A percentile compares a stretch with the other conserved stretches of the same genome.
These are phyloP conservation scores for Xylaria telfairii DNA, from an alignment of 495 filamentous ascomycete genomes.

Conservation along the genomic window DNA sequence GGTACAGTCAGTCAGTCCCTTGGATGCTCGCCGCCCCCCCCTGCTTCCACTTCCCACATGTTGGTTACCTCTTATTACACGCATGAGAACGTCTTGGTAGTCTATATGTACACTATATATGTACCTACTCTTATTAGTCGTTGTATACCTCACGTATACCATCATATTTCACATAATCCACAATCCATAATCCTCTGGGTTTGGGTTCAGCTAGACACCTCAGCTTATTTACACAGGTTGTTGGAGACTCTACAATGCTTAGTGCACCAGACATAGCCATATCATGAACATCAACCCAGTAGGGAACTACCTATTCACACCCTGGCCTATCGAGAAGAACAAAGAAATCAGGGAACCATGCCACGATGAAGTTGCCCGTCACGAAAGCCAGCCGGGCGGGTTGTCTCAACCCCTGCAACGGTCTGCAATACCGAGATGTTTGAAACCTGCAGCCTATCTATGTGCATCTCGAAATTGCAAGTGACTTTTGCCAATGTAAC, in stretches of 20 bases:
- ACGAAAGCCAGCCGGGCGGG: not conserved
- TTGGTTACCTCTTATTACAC: conserved; percentile 17
- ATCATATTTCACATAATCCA: not conserved
- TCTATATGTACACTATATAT: not conserved
- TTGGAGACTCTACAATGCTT: not conserved
- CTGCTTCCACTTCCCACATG: conserved; percentile 17
- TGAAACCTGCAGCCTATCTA: conserved; percentile 23
- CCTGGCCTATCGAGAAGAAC: not conserved
- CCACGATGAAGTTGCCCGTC: not conserved
- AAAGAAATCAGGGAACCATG: not conserved
- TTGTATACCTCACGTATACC: not conserved
- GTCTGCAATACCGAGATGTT: conserved; percentile 19
- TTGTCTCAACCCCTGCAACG: conserved; percentile 11
- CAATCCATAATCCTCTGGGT: too few relatives aligned
- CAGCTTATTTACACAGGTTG: conserved; percentile 6
- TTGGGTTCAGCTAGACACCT: too few relatives aligned
- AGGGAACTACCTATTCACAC: not conserved
- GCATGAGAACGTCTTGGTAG: not conserved
- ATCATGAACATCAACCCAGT: too few relatives aligned
- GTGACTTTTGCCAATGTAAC: conserved; percentile 28
- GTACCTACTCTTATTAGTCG: not conserved
- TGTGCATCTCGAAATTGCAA: conserved; percentile 20
- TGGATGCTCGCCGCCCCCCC: not conserved
- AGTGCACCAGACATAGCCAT: not conserved
- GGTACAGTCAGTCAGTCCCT: too few relatives aligned